phyloP scores from a whole-genome alignment of 106 monocot genomes.

The Xerophyta viscosa region DNA sequence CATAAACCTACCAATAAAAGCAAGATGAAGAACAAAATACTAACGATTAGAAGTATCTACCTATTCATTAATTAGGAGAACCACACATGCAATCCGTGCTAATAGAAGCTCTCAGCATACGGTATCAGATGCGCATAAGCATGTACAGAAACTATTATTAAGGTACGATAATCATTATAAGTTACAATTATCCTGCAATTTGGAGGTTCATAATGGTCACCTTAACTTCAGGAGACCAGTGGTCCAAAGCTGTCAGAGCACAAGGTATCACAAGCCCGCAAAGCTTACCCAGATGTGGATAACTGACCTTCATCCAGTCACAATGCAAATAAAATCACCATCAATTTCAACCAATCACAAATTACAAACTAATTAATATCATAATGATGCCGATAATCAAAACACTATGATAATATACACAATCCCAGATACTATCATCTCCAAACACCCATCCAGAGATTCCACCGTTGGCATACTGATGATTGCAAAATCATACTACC shows the following conservation, averaged over 20 bases:
- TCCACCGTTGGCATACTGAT: background rate
- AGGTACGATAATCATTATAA: too few species aligned
- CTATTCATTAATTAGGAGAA: too few species aligned
- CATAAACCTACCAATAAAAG: too few species aligned
- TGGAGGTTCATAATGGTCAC: constrained; percentile 18
- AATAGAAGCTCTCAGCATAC: too few species aligned
- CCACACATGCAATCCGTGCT: too few species aligned
- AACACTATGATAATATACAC: background rate
- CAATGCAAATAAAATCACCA: background rate
- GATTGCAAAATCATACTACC: constrained; percentile 20
- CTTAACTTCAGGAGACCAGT: constrained; percentile 99
- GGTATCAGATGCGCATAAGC: too few species aligned
- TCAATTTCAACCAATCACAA: too few species aligned
- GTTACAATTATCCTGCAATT: background rate
- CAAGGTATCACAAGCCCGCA: constrained; percentile 77
- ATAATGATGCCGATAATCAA: background rate
- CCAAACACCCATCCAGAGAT: background rate
- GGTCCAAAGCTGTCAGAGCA: constrained; percentile 90
- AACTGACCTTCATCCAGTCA: constrained; percentile 33
- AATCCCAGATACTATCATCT: background rate
- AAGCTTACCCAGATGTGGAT: constrained; percentile 71
- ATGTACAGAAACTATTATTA: too few species aligned
- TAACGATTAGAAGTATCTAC: too few species aligned
- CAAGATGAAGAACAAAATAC: too few species aligned
- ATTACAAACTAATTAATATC: background rate